Evolutionary conservation across 2,329 filamentous ascomycete genomes (phyloP).

Genomic region (Alternaria viburni): DNA sequence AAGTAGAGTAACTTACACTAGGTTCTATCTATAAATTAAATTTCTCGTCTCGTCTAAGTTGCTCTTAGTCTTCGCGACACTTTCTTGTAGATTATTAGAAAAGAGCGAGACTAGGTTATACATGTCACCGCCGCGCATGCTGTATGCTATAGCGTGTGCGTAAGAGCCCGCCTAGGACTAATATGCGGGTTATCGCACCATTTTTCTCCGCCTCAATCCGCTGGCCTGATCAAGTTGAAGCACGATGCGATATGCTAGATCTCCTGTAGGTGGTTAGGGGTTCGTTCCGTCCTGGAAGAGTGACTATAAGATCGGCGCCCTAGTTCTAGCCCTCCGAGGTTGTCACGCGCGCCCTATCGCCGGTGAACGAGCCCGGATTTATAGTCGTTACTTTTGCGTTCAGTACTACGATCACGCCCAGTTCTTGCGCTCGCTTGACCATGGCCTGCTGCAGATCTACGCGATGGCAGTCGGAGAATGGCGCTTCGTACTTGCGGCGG

Average conservation of each 20-base stretch:
- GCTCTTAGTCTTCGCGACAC: slow-evolving; percentile 60
- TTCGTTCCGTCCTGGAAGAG: slow-evolving; percentile 25
- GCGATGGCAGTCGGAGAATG: slow-evolving; percentile 67
- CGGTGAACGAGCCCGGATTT: slow-evolving; percentile 51
- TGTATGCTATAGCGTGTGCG: slow-evolving; percentile 68
- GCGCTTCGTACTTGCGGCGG: slow-evolving; percentile 61
- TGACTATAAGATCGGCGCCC: slow-evolving; percentile 63
- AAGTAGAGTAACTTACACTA: slow-evolving; percentile 51
- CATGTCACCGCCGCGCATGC: slow-evolving; percentile 63
- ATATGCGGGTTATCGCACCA: slow-evolving; percentile 60
- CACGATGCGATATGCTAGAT: slow-evolving; percentile 69
- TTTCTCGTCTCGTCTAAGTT: slow-evolving; percentile 66
- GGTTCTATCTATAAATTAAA: slow-evolving; percentile 70
- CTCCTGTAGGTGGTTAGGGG: slow-evolving; percentile 59
- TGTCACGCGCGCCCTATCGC: slow-evolving; percentile 47
- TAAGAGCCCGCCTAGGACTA: slow-evolving; percentile 70
- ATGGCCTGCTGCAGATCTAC: slow-evolving; percentile 66
- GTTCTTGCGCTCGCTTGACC: slow-evolving; percentile 57
- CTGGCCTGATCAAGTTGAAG: slow-evolving; percentile 59
- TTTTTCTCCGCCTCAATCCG: slow-evolving; percentile 58
- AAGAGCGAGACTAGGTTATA: slow-evolving; percentile 71
- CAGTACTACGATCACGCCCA: slow-evolving; percentile 61
- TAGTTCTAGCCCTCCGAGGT: slow-evolving; percentile 51
- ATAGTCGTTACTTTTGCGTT: slow-evolving; percentile 56
- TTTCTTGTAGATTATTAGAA: slow-evolving; percentile 66